These are phyloP conservation scores for Lipomyces spencermartinsiae DNA, from an alignment of 805 yeast species.

Conservation along the genomic window DNA sequence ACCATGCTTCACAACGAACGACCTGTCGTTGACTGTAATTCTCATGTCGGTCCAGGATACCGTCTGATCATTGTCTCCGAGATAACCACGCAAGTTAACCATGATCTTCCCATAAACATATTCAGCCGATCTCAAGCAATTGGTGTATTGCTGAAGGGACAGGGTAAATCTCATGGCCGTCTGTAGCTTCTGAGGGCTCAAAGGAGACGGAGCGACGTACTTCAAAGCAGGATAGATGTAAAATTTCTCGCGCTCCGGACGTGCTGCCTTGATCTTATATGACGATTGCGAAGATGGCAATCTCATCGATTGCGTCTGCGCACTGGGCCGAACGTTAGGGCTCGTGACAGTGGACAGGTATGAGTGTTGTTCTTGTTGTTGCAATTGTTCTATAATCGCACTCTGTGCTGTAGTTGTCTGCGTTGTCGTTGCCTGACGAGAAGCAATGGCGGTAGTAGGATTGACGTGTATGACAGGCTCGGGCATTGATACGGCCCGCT, in stretches of 20 bases:
- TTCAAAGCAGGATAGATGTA: background rate
- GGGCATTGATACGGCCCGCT: background rate
- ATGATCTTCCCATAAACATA: background rate
- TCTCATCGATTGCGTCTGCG: too few relatives aligned
- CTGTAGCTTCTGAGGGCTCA: background rate
- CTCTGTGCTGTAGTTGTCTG: slow-evolving; percentile 16
- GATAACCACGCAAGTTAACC: slow-evolving; percentile 4
- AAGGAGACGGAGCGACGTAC: background rate
- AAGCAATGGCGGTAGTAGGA: background rate
- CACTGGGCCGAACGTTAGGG: too few relatives aligned
- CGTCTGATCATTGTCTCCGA: background rate
- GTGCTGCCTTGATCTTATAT: background rate
- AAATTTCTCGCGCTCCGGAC: background rate
- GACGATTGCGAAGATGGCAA: background rate
- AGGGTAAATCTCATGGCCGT: background rate
- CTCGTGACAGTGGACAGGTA: background rate
- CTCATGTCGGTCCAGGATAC: slow-evolving; percentile 3
- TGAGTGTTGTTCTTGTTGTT: slow-evolving; percentile 2
- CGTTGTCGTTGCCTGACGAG: slow-evolving; percentile 3
- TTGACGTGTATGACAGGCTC: background rate
- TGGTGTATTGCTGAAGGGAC: background rate
- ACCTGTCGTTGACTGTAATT: background rate
- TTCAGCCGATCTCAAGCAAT: background rate
- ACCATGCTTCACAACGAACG: background rate
- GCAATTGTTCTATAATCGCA: background rate